phyloP scores from a whole-genome alignment of 2,329 filamentous ascomycete species.

The Cytospora piceicola region DNA sequence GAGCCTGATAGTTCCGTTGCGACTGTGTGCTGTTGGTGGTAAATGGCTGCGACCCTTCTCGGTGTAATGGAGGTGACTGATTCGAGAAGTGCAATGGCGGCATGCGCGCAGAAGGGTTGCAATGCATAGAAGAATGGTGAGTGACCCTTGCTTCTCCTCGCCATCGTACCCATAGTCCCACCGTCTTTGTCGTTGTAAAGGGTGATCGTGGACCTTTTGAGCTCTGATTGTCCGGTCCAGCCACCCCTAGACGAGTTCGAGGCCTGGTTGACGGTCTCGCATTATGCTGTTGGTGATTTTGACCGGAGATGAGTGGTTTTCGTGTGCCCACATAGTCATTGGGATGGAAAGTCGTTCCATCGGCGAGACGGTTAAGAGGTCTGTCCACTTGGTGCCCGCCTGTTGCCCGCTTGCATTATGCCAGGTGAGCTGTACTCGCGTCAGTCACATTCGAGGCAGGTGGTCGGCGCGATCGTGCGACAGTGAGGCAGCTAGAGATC shows the following conservation, averaged over 20 bases:
- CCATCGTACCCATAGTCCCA: not conserved
- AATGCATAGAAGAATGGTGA: not conserved
- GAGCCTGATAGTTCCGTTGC: not conserved
- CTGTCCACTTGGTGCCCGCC: not conserved
- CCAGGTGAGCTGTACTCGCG: slow-evolving; percentile 9
- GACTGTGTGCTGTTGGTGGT: not conserved
- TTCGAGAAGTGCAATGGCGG: not conserved
- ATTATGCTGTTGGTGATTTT: slow-evolving; percentile 16
- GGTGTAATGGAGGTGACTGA: not conserved
- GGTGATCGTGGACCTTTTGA: not conserved
- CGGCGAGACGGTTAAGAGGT: not conserved
- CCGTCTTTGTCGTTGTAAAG: not conserved
- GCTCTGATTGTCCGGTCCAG: not conserved
- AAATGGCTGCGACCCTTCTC: not conserved
- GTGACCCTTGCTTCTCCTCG: not conserved
- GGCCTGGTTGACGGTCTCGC: not conserved
- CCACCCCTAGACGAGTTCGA: not conserved
- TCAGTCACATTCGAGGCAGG: slow-evolving; percentile 7
- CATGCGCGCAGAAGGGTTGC: not conserved
- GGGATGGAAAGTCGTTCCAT: not conserved
- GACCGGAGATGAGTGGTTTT: slow-evolving; percentile 4
- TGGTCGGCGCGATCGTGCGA: not conserved
- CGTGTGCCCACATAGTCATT: slow-evolving; percentile 10
- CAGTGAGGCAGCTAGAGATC: not conserved
- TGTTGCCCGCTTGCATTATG: slow-evolving; percentile 7